Conservation (phyloP, 148 eudicot species). For the Rhododendron molle region DNA sequence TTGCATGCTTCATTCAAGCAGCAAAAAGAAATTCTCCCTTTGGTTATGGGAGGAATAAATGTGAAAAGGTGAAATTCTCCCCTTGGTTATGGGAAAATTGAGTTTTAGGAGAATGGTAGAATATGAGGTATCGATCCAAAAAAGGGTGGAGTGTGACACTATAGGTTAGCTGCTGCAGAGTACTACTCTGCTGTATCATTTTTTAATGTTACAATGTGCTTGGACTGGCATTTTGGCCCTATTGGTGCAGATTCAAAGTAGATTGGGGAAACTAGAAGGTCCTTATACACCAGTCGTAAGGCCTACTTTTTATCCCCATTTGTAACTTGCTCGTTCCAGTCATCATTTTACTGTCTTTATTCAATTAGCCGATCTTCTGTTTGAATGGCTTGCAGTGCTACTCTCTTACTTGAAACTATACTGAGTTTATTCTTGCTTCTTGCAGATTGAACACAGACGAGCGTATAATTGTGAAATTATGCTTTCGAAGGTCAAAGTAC, state of each 20-base stretch:
- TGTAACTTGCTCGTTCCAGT: neutral
- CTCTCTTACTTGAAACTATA: neutral
- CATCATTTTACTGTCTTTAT: neutral
- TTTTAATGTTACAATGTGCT: neutral
- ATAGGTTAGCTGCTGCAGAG: neutral
- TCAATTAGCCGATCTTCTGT: neutral
- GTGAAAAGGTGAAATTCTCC: neutral
- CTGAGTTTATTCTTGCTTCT: conserved; percentile 19
- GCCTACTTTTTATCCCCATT: neutral
- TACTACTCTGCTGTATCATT: neutral
- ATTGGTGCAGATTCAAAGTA: neutral
- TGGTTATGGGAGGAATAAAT: neutral
- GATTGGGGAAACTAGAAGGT: neutral
- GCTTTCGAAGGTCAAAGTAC: conserved; percentile 94
- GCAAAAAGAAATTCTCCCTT: neutral
- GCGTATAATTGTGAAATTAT: conserved; percentile 97
- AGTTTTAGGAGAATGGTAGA: neutral
- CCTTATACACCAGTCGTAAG: neutral
- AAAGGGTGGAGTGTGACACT: neutral
- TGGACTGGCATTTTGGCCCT: neutral
- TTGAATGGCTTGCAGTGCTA: conserved; percentile 1
- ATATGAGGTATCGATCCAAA: neutral
- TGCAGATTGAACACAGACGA: conserved; percentile 81
- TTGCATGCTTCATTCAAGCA: neutral
- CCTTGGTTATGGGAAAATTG: neutral